A percentile compares a stretch with the other conserved stretches of the same genome.
phyloP scores from a whole-genome alignment of 352 stramenopile species.

The Globisporangium lucens region DNA sequence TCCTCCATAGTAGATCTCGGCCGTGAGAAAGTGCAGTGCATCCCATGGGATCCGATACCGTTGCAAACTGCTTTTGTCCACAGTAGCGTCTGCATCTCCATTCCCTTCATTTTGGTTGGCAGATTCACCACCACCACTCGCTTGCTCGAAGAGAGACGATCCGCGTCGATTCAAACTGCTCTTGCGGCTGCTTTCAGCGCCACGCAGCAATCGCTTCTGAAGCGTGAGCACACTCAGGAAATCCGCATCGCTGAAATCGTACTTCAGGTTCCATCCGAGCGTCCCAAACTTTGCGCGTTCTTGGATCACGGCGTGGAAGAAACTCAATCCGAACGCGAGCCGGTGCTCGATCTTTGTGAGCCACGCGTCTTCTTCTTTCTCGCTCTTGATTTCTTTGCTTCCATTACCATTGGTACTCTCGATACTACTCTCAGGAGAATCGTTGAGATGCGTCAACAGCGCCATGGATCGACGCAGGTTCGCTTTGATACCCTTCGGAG shows the following conservation, averaged over 20 bases:
- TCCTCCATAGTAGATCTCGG: conserved; percentile 80
- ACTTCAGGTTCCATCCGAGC: conserved; percentile 73
- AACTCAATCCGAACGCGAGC: conserved; percentile 67
- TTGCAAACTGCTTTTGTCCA: neutral
- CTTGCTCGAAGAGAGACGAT: conserved; percentile 2
- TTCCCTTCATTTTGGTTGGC: neutral
- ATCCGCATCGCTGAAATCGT: conserved; percentile 80
- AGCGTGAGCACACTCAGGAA: conserved; percentile 68
- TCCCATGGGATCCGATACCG: conserved; percentile 58
- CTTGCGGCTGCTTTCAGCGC: conserved; percentile 1
- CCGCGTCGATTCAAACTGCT: neutral
- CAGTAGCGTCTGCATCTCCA: conserved; percentile 6
- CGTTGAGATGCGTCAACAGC: conserved; percentile 23
- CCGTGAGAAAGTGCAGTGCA: conserved; percentile 71
- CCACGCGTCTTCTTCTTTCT: conserved; percentile 4
- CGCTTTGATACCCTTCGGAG: conserved; percentile 65
- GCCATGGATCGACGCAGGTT: conserved; percentile 70
- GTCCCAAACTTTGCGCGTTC: conserved; percentile 74
- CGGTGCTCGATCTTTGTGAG: conserved; percentile 38
- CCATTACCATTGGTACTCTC: neutral
- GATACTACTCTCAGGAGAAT: conserved; percentile 4
- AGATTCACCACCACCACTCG: neutral
- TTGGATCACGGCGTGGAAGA: conserved; percentile 78
- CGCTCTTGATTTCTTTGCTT: neutral
- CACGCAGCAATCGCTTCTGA: conserved; percentile 44